A percentile compares a stretch with the other conserved stretches of the same genome.
These are phyloP conservation scores for Mycosphaerella sp. DNA, from an alignment of 2,329 filamentous ascomycete species.

Conservation along the genomic window DNA sequence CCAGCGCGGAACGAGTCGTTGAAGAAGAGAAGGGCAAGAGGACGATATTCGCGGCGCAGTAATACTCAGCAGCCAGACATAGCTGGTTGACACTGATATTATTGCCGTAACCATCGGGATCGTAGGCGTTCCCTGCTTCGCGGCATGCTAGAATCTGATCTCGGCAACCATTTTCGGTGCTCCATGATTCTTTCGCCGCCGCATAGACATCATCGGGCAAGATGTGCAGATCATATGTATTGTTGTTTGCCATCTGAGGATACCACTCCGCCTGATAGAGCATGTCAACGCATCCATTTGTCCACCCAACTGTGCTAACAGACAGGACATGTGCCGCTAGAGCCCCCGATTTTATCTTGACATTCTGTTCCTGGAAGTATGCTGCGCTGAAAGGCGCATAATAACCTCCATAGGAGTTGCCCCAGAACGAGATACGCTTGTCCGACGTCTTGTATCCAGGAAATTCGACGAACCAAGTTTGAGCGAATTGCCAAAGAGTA, in stretches of 20 bases:
- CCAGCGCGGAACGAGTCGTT: slow-evolving; percentile 20
- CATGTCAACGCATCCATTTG: slow-evolving; percentile 64
- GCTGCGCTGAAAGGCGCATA: slow-evolving; percentile 58
- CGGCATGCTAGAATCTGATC: slow-evolving; percentile 47
- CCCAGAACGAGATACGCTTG: slow-evolving; percentile 19
- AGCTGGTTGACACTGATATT: slow-evolving; percentile 35
- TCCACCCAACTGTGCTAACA: slow-evolving; percentile 56
- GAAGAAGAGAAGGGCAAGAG: slow-evolving; percentile 8
- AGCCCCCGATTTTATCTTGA: slow-evolving; percentile 38
- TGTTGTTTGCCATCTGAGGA: slow-evolving; percentile 52
- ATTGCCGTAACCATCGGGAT: slow-evolving; percentile 43
- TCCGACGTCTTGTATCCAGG: slow-evolving; percentile 17
- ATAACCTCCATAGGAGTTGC: slow-evolving; percentile 44
- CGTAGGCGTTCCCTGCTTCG: slow-evolving; percentile 40
- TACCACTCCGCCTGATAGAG: slow-evolving; percentile 52
- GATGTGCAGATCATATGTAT: slow-evolving; percentile 56
- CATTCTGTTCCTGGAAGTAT: slow-evolving; percentile 55
- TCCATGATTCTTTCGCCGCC: slow-evolving; percentile 38
- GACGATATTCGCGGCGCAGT: slow-evolving; percentile 17
- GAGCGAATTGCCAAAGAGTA: slow-evolving; percentile 57
- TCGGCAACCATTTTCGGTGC: slow-evolving; percentile 45
- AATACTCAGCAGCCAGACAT: slow-evolving; percentile 34
- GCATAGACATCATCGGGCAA: slow-evolving; percentile 44
- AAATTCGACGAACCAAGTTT: slow-evolving; percentile 40
- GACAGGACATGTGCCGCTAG: slow-evolving; percentile 45